Evolutionary conservation across 208 protist species (phyloP).

Genomic region (Kentomonas sorsogonicus): DNA sequence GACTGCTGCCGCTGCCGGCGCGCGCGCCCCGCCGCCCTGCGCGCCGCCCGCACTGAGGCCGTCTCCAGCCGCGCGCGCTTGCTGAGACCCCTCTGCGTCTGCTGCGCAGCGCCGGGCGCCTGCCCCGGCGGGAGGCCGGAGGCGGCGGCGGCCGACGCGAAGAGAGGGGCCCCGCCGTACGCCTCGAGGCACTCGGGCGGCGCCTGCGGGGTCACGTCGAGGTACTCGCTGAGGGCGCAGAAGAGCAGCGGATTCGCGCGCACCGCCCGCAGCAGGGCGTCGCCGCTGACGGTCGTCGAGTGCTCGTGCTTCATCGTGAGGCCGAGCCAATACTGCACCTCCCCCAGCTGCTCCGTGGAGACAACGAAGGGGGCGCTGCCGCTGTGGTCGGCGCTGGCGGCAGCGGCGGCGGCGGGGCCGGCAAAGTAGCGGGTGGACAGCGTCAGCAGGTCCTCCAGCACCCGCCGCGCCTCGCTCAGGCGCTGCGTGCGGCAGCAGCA

Average conservation of each 20-base stretch:
- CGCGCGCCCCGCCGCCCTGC: too few relatives aligned
- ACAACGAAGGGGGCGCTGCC: slow-evolving; percentile 18
- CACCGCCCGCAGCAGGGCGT: slow-evolving; percentile 9
- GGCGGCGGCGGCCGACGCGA: too few relatives aligned
- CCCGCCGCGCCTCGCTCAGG: slow-evolving; percentile 50
- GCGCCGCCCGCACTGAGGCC: too few relatives aligned
- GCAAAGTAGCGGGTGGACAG: not conserved
- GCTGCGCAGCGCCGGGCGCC: too few relatives aligned
- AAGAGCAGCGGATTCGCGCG: slow-evolving; percentile 38
- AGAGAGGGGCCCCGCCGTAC: too few relatives aligned
- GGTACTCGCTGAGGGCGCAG: slow-evolving; percentile 46
- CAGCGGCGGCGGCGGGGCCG: not conserved
- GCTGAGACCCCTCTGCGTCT: too few relatives aligned
- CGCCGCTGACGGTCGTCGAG: slow-evolving; percentile 7
- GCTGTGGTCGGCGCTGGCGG: slow-evolving; percentile 1
- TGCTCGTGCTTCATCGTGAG: slow-evolving; percentile 39
- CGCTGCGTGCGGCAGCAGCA: slow-evolving; percentile 54
- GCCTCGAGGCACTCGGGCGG: too few relatives aligned
- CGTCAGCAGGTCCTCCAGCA: slow-evolving; percentile 44
- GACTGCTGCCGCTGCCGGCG: too few relatives aligned
- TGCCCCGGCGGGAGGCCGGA: too few relatives aligned
- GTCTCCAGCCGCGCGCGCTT: too few relatives aligned
- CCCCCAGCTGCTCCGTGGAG: slow-evolving; percentile 15
- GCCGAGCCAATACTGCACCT: slow-evolving; percentile 65
- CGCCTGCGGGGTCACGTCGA: slow-evolving; percentile 17